Conservation (phyloP, 306 rosid genomes). For the Castanospermum australe region DNA sequence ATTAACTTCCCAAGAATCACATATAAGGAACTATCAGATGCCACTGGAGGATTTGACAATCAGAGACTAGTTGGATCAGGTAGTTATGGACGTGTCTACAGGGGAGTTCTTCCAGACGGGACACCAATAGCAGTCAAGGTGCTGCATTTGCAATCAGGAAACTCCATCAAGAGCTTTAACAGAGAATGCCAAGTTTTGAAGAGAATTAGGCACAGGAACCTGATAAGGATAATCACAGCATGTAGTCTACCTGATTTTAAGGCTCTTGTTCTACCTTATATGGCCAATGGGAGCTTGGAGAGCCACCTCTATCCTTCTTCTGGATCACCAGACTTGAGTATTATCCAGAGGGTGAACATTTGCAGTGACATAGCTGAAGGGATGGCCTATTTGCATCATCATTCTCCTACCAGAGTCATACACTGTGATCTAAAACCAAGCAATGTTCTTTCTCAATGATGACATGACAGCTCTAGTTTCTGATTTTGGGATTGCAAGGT, state of each 20-base stretch:
- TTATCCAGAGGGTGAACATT: conserved; percentile 63
- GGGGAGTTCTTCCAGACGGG: conserved; percentile 60
- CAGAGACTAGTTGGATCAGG: conserved; percentile 60
- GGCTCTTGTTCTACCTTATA: conserved; percentile 73
- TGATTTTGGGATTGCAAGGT: conserved; percentile 73
- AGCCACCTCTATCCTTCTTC: conserved; percentile 51
- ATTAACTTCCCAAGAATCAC: conserved; percentile 65
- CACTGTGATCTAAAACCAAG: conserved; percentile 78
- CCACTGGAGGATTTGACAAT: conserved; percentile 61
- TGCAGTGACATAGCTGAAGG: conserved; percentile 84
- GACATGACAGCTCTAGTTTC: conserved; percentile 78
- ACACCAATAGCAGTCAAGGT: conserved; percentile 63
- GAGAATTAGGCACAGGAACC: conserved; percentile 75
- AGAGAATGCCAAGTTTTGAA: conserved; percentile 72
- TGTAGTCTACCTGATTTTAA: conserved; percentile 76
- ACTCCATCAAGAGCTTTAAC: conserved; percentile 58
- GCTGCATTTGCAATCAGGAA: conserved; percentile 57
- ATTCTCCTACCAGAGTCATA: conserved; percentile 67
- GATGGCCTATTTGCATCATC: conserved; percentile 79
- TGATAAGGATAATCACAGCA: conserved; percentile 72
- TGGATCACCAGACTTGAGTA: conserved; percentile 55
- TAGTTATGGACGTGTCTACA: conserved; percentile 61
- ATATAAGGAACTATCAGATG: conserved; percentile 61
- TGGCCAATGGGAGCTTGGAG: conserved; percentile 80
- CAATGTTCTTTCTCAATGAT: conserved; percentile 72